phyloP scores from a whole-genome alignment of 495 filamentous ascomycete species.

The Chaetomium cochliodes region DNA sequence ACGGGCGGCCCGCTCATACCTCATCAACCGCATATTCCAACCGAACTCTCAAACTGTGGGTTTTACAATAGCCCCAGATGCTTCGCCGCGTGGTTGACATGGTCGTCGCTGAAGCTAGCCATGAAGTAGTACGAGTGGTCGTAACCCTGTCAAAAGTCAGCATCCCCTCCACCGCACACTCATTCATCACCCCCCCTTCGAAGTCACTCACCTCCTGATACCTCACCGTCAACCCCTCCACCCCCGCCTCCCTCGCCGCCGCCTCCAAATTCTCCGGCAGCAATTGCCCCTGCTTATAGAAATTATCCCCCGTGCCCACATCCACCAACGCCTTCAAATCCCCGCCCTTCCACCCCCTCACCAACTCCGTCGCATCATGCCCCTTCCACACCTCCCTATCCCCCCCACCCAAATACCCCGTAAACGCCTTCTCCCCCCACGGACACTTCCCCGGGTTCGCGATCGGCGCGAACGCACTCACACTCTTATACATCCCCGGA shows the following conservation, averaged over 20 bases:
- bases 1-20: background rate
- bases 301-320: conserved; percentile 90
- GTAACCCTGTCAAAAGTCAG: conserved; percentile 59
- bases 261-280: conserved; percentile 89
- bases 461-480: conserved; percentile 90
- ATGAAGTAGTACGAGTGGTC: conserved; percentile 98
- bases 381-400: conserved; percentile 68
- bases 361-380: conserved; percentile 89
- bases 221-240: conserved; percentile 65
- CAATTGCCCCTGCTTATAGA: conserved; percentile 90
- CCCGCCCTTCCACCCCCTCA: conserved; percentile 60
- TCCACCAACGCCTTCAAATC: conserved; percentile 76
- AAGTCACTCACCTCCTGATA: conserved; percentile 65
- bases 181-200: background rate
- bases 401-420: conserved; percentile 67
- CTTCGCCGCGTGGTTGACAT: conserved; percentile 88
- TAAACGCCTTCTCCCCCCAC: conserved; percentile 96
- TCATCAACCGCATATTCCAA: background rate
- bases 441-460: conserved; percentile 79
- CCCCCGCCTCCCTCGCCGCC: conserved; percentile 70
- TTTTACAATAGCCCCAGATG: conserved; percentile 50
- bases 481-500: conserved; percentile 81
- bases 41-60: background rate
- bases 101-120: conserved; percentile 81
- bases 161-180: background rate